phyloP scores from a whole-genome alignment of 805 yeast genomes.

The Wickerhamiella allomyrinae region DNA sequence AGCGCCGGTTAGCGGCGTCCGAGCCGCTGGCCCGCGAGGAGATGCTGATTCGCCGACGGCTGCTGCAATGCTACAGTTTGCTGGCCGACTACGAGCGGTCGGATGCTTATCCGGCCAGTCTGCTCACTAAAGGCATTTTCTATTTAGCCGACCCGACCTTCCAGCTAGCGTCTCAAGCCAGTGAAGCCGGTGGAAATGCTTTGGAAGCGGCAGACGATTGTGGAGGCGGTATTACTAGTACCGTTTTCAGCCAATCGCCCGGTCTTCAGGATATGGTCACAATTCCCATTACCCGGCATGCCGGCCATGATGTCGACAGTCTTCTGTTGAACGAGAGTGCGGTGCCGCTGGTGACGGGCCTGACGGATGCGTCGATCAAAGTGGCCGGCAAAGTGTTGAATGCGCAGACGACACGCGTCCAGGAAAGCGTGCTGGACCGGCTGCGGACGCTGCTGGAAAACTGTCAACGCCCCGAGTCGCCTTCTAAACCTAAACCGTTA shows the following conservation, averaged over 20 bases:
- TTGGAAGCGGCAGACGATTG: background rate
- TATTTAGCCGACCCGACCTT: background rate
- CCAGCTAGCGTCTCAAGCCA: background rate
- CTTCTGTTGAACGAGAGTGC: background rate
- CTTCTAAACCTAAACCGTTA: background rate
- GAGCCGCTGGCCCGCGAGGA: conserved; percentile 16
- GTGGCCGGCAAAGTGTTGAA: conserved; percentile 62
- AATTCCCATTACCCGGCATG: background rate
- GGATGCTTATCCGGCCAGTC: conserved; percentile 26
- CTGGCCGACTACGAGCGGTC: conserved; percentile 11
- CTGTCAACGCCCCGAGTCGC: conserved; percentile 18
- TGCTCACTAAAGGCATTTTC: conserved; percentile 19
- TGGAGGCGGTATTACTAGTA: background rate
- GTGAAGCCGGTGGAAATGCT: background rate
- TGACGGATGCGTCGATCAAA: conserved; percentile 68
- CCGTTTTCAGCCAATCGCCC: background rate
- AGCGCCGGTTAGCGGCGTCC: conserved; percentile 14
- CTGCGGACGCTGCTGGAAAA: conserved; percentile 38
- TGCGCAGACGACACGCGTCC: conserved; percentile 58
- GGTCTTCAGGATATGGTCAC: no score
- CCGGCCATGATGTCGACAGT: conserved; percentile 1
- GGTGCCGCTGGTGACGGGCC: conserved; percentile 15
- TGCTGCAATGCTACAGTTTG: conserved; percentile 15
- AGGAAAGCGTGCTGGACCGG: conserved; percentile 74
- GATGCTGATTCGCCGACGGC: conserved; percentile 11